phyloP scores from a whole-genome alignment of 306 rosid species.

The Pachyrhizus erosus region DNA sequence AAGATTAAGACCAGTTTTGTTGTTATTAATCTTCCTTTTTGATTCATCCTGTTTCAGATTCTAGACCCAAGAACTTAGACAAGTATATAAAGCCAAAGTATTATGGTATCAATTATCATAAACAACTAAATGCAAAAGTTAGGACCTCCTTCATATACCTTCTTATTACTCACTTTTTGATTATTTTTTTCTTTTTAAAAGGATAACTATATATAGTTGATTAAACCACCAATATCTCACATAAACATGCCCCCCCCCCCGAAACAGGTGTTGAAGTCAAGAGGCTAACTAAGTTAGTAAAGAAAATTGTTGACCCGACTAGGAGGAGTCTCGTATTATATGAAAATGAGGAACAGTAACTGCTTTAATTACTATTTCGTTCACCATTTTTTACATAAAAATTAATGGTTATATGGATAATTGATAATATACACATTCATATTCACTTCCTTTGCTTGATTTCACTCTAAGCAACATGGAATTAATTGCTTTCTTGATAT shows the following conservation, averaged over 20 bases:
- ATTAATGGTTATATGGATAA: not conserved
- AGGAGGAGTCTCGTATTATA: not conserved
- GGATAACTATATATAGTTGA: not conserved
- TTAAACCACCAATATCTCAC: not conserved
- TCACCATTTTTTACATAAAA: not conserved
- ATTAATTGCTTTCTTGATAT: not conserved
- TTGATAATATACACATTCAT: not conserved
- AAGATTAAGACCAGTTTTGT: not conserved
- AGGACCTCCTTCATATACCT: not conserved
- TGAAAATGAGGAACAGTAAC: not conserved
- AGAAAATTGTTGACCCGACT: not conserved
- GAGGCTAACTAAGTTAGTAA: not conserved
- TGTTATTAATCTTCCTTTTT: not conserved
- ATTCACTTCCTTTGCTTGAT: not conserved
- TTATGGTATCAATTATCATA: not conserved
- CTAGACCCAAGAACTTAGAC: not conserved
- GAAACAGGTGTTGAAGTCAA: conserved; percentile 1
- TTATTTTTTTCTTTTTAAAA: not conserved
- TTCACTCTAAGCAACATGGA: conserved; percentile 24
- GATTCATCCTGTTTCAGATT: not conserved
- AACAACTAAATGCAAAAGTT: not conserved
- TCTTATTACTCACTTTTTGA: not conserved
- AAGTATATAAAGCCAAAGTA: conserved; percentile 25
- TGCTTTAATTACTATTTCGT: not conserved
- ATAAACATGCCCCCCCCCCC: not conserved